Conservation (phyloP, 1,284 basidiomycete species). For the Moesziomyces globuligerus region DNA sequence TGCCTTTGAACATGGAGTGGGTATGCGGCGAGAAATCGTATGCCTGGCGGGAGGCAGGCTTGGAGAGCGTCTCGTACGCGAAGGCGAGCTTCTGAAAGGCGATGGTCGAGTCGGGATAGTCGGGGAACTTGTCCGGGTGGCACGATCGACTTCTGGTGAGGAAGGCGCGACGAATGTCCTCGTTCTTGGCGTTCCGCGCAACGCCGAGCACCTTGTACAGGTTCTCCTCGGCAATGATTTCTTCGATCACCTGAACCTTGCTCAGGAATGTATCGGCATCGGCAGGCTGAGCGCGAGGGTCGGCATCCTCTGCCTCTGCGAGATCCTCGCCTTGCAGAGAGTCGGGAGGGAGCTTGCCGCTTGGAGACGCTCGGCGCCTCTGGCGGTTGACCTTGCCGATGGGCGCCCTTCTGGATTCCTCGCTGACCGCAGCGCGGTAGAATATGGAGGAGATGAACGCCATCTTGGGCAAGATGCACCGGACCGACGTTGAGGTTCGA, state of each 20-base stretch:
- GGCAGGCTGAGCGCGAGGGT: neutral
- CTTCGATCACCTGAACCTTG: conserved; percentile 48
- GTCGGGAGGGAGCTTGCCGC: neutral
- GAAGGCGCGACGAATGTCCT: conserved; percentile 81
- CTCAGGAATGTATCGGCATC: conserved; percentile 19
- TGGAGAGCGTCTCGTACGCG: conserved; percentile 81
- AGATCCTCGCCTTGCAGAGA: neutral
- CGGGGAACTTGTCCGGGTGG: conserved; percentile 86
- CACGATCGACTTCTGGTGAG: conserved; percentile 78
- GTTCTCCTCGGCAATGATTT: conserved; percentile 68
- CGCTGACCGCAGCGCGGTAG: conserved; percentile 42
- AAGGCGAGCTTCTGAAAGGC: conserved; percentile 86
- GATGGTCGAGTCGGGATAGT: conserved; percentile 77
- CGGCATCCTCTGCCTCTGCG: neutral
- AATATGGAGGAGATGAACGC: conserved; percentile 46
- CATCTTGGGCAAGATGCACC: conserved; percentile 17
- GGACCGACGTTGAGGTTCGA: too few relatives aligned
- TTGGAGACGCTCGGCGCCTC: conserved; percentile 8
- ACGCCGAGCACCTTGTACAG: conserved; percentile 80
- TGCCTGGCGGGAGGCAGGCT: conserved; percentile 75
- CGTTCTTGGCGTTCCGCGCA: conserved; percentile 71
- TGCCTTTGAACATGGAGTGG: conserved; percentile 47
- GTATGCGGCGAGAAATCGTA: conserved; percentile 73
- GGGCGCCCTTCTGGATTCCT: conserved; percentile 38
- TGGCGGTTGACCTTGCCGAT: conserved; percentile 36